Conservation (phyloP, 2,329 filamentous ascomycete genomes). For the Mollisiaceae sp. region DNA sequence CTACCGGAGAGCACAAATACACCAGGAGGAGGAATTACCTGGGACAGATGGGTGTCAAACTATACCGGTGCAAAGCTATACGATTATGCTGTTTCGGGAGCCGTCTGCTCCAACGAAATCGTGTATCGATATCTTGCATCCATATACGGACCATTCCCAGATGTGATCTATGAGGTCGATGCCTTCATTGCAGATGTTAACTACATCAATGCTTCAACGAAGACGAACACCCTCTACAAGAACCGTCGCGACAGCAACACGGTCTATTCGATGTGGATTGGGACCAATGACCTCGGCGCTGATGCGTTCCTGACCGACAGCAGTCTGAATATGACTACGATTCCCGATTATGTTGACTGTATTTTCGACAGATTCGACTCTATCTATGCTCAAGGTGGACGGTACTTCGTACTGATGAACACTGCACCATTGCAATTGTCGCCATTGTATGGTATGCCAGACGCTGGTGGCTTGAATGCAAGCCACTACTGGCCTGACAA, state of each 20-base stretch:
- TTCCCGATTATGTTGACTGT: slow-evolving; percentile 71
- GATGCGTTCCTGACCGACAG: slow-evolving; percentile 69
- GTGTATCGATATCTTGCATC: slow-evolving; percentile 57
- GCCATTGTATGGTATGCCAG: slow-evolving; percentile 65
- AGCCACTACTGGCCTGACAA: slow-evolving; percentile 52
- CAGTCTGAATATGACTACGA: slow-evolving; percentile 60
- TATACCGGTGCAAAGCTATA: slow-evolving; percentile 60
- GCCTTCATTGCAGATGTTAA: slow-evolving; percentile 58
- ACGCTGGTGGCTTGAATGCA: slow-evolving; percentile 48
- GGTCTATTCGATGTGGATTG: slow-evolving; percentile 80
- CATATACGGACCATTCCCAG: slow-evolving; percentile 63
- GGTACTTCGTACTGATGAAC: slow-evolving; percentile 77
- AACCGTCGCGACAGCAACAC: slow-evolving; percentile 60
- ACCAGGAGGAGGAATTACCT: slow-evolving; percentile 68
- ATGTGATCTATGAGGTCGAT: slow-evolving; percentile 64
- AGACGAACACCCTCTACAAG: slow-evolving; percentile 49
- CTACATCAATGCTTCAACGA: slow-evolving; percentile 40
- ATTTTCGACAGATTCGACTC: slow-evolving; percentile 66
- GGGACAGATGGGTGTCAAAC: slow-evolving; percentile 70
- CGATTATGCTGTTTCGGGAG: slow-evolving; percentile 76
- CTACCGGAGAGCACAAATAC: slow-evolving; percentile 56
- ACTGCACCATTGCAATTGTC: slow-evolving; percentile 68
- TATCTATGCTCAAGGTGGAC: slow-evolving; percentile 68
- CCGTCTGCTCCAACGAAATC: slow-evolving; percentile 73
- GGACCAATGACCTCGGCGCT: slow-evolving; percentile 77